Base-by-base conservation (phyloP, 2,329 filamentous ascomycete genomes). In the Geosmithia morbida region DNA sequence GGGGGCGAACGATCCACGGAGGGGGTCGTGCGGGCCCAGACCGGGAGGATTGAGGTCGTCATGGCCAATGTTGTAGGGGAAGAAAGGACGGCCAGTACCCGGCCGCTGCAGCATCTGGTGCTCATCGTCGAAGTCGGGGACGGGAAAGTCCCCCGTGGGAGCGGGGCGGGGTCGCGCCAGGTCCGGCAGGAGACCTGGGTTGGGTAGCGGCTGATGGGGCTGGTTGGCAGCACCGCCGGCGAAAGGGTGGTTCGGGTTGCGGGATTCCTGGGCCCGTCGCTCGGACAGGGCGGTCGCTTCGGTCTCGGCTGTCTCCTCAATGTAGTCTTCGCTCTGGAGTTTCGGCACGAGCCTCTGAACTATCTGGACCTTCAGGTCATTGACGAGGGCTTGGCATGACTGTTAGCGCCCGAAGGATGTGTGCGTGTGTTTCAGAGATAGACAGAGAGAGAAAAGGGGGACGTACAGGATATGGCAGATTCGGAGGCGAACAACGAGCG, bases 101-200 rank as follows among this genome's bases (percentile, higher is more conserved):
- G 63, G 61, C 11, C 59, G 57, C 41, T 61, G 61, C 72, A 51
- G 80, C 50, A 96, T 74, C 52, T 96, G 87, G 56, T 87, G 83
- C 58, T 96, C 88, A 60, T 98, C 90, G 54, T 97, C 92, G 54
- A 97, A 97, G 18, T 79, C 87, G 0, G 92, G 92, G 0, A 90
- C 89, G 1, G 83, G 79, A 54, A 94, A 88, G 53, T 89, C 85
- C 10, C 72, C 80, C 0, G 74, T 66, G 0, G 89, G 88, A 1
- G 51, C 43, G 1, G 85, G 85, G 18, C 75, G 70, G 0, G 74
- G 79, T 14, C 54, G 56, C 14, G 75, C 75, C 40, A 75, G 71
- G 2, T 69, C 74, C 11, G 74, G 78, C 37, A 85, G 72, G n/a
- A 77, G 81, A 57, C 83, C 81, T 44, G 11, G 49, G 46, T 41